Conservation (phyloP, 768 basidiomycete species). For the Pleurotus eryngii region DNA sequence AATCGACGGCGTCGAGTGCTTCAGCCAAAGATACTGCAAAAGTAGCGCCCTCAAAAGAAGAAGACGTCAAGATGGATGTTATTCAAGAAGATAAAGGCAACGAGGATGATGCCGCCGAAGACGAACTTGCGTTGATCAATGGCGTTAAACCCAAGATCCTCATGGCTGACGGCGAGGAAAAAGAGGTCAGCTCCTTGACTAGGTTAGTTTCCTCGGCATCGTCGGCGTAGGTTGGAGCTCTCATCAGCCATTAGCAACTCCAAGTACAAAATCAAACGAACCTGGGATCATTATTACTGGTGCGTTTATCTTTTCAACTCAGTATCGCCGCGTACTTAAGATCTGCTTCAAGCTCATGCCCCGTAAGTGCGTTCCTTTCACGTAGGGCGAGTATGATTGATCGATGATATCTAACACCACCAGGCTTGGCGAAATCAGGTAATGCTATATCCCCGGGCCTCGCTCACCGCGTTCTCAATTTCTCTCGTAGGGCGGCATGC, state of each 20-base stretch:
- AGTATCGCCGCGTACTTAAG: not conserved
- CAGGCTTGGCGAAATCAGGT: slow-evolving; percentile 36
- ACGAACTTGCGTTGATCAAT: slow-evolving; percentile 49
- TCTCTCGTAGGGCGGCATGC: slow-evolving; percentile 22
- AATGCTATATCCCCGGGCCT: slow-evolving; percentile 3
- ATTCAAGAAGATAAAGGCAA: not conserved
- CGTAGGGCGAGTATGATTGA: no score
- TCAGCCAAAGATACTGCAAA: not conserved
- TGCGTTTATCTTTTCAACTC: slow-evolving; percentile 7
- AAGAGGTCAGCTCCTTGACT: slow-evolving; percentile 39
- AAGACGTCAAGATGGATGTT: not conserved
- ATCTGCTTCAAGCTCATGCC: slow-evolving; percentile 24
- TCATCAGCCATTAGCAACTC: slow-evolving; percentile 28
- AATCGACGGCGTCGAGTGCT: not conserved
- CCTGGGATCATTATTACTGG: slow-evolving; percentile 40
- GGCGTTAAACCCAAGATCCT: slow-evolving; percentile 48
- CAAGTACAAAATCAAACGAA: slow-evolving; percentile 39
- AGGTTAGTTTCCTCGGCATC: slow-evolving; percentile 21
- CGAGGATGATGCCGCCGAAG: slow-evolving; percentile 18
- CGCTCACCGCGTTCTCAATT: not conserved
- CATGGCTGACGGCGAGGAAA: slow-evolving; percentile 45
- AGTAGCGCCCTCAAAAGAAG: not conserved
- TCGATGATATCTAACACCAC: not conserved
- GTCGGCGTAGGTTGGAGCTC: not conserved
- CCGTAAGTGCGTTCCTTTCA: slow-evolving; percentile 18